A percentile compares a stretch with the other conserved stretches of the same genome.
Conservation (phyloP, 2,329 filamentous ascomycete species). For the Clonostachys rosea region DNA sequence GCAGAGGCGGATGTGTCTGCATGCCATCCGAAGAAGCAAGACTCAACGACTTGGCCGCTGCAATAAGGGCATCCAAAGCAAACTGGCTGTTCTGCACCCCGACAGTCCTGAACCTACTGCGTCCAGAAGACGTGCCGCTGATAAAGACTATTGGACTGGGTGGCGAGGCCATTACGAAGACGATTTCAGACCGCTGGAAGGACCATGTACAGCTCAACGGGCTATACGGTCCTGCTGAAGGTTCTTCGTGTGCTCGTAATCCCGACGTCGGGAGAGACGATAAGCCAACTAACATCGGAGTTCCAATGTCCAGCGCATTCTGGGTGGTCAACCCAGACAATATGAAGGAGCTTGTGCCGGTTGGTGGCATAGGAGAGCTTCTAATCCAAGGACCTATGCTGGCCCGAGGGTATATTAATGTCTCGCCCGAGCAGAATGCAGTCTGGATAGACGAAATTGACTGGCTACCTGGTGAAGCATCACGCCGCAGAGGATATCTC, state of each 20-base stretch:
- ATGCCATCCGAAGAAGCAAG: slow-evolving; percentile 6
- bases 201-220: background rate
- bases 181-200: background rate
- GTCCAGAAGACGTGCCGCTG: slow-evolving; percentile 7
- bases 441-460: slow-evolving; percentile 13
- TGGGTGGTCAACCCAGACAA: slow-evolving; percentile 11
- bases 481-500: slow-evolving; percentile 5
- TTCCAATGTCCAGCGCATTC: slow-evolving; percentile 1
- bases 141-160: slow-evolving; percentile 12
- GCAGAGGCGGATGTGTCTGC: background rate
- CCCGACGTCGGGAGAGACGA: slow-evolving; percentile 15
- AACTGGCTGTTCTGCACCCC: slow-evolving; percentile 6
- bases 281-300: background rate
- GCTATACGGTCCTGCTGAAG: slow-evolving; percentile 1
- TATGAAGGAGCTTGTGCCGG: slow-evolving; percentile 7
- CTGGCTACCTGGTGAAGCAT: background rate
- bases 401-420: slow-evolving; percentile 12
- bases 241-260: slow-evolving; percentile 6
- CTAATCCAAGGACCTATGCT: slow-evolving; percentile 19
- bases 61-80: slow-evolving; percentile 5
- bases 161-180: slow-evolving; percentile 12
- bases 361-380: slow-evolving; percentile 14
- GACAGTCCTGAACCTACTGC: slow-evolving; percentile 11
- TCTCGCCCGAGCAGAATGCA: slow-evolving; percentile 16
- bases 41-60: slow-evolving; percentile 3